Conservation (phyloP, 208 protist species). For the Leishmania mexicana region DNA sequence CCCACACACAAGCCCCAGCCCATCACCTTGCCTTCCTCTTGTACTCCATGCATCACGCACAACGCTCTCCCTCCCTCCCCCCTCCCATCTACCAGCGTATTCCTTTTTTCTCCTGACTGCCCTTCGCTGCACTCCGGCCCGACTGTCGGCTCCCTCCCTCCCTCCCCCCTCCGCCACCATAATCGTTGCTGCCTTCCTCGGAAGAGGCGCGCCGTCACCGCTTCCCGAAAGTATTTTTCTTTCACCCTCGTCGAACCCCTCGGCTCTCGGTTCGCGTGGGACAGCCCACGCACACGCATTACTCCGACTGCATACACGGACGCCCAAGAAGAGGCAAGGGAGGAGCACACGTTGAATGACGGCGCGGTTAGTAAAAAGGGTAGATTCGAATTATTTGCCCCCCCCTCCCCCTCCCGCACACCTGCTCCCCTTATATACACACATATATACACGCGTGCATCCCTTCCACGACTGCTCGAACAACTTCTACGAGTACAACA, state of each 20-base stretch:
- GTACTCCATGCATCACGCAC: neutral
- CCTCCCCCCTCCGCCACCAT: neutral
- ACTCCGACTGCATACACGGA: neutral
- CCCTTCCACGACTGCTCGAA: neutral
- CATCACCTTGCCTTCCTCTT: neutral
- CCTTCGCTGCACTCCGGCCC: neutral
- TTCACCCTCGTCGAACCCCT: neutral
- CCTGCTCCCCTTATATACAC: neutral
- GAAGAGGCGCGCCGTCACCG: constrained; percentile 2
- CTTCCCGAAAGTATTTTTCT: neutral
- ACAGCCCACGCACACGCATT: neutral
- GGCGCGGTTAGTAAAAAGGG: neutral
- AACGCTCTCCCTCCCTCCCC: neutral
- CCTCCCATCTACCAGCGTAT: neutral
- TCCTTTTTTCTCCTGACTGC: neutral
- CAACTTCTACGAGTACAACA: neutral
- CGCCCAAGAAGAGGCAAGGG: neutral
- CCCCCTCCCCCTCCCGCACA: too few species aligned
- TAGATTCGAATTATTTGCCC: neutral
- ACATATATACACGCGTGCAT: neutral
- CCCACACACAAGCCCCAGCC: neutral
- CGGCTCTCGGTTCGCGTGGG: neutral
- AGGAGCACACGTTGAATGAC: neutral
- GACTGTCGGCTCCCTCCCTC: neutral
- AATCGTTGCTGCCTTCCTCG: neutral